phyloP scores from a whole-genome alignment of 2,329 filamentous ascomycete species.

The Fusarium mangiferae region DNA sequence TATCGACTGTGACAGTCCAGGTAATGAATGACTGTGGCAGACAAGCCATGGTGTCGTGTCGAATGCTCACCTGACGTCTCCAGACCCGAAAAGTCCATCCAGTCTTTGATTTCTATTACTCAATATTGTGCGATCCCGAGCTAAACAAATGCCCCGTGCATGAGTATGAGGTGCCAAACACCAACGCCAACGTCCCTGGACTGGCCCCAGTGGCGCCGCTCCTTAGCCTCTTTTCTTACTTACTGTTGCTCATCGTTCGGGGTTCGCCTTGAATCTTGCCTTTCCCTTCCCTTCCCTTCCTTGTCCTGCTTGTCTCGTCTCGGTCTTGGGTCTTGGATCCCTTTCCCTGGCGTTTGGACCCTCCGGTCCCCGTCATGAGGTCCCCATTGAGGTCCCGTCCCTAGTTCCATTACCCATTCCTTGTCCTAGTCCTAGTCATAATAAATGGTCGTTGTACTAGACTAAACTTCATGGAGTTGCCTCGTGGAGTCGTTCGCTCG shows the following conservation, averaged over 20 bases:
- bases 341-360: slow-evolving; percentile 31
- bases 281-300: background rate
- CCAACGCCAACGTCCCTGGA: slow-evolving; percentile 31
- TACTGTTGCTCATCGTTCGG: slow-evolving; percentile 31
- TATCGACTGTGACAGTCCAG: slow-evolving; percentile 1
- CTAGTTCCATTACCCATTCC: slow-evolving; percentile 13
- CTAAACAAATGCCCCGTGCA: slow-evolving; percentile 45
- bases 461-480: slow-evolving; percentile 20
- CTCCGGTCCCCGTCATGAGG: slow-evolving; percentile 38
- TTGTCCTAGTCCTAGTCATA: background rate
- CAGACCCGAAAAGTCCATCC: slow-evolving; percentile 49
- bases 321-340: slow-evolving; percentile 3
- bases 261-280: slow-evolving; percentile 28
- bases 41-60: slow-evolving; percentile 36
- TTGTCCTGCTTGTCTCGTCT: slow-evolving; percentile 2
- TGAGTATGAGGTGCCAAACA: slow-evolving; percentile 35
- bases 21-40: background rate
- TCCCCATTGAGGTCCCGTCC: slow-evolving; percentile 33
- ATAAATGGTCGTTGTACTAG: slow-evolving; percentile 4
- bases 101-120: slow-evolving; percentile 61
- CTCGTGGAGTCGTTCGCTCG: slow-evolving; percentile 34
- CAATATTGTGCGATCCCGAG: slow-evolving; percentile 53
- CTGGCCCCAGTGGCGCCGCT: slow-evolving; percentile 29
- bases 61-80: slow-evolving; percentile 45
- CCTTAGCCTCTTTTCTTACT: slow-evolving; percentile 18